Conservation (phyloP, 2,329 filamentous ascomycete species). For the Penicillium sclerotigenum region DNA sequence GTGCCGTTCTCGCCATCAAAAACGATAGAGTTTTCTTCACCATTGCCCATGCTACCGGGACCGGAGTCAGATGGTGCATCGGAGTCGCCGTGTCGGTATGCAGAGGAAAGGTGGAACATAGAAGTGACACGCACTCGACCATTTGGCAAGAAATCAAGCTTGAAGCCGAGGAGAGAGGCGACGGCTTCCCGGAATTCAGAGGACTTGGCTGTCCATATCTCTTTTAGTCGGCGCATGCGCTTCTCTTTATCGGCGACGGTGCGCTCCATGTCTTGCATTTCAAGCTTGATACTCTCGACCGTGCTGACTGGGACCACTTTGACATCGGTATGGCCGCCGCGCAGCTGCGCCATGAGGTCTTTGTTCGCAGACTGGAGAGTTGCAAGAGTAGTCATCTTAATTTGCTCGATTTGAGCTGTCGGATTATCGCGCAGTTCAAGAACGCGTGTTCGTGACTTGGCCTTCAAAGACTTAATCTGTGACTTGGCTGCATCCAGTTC, state of each 20-base stretch:
- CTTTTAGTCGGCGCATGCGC: constrained; percentile 77
- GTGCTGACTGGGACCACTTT: constrained; percentile 73
- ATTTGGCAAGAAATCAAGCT: constrained; percentile 93
- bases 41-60: constrained; percentile 45
- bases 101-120: constrained; percentile 70
- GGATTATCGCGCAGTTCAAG: constrained; percentile 89
- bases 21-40: constrained; percentile 60
- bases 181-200: constrained; percentile 95
- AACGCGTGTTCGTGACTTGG: constrained; percentile 73
- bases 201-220: constrained; percentile 88
- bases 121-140: constrained; percentile 89
- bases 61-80: constrained; percentile 60
- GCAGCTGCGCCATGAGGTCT: constrained; percentile 72
- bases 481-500: constrained; percentile 70
- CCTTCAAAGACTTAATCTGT: constrained; percentile 66
- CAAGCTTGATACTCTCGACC: constrained; percentile 70
- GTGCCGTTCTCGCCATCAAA: constrained; percentile 93
- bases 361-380: constrained; percentile 79
- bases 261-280: constrained; percentile 69
- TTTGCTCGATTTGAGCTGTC: constrained; percentile 76
- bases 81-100: constrained; percentile 41
- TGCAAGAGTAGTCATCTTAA: constrained; percentile 76
- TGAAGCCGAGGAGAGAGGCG: constrained; percentile 87
- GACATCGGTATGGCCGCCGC: constrained; percentile 47
- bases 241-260: constrained; percentile 71